These are phyloP conservation scores for Pichia sp. DNA, from an alignment of 1,139 yeast species.

Conservation along the genomic window DNA sequence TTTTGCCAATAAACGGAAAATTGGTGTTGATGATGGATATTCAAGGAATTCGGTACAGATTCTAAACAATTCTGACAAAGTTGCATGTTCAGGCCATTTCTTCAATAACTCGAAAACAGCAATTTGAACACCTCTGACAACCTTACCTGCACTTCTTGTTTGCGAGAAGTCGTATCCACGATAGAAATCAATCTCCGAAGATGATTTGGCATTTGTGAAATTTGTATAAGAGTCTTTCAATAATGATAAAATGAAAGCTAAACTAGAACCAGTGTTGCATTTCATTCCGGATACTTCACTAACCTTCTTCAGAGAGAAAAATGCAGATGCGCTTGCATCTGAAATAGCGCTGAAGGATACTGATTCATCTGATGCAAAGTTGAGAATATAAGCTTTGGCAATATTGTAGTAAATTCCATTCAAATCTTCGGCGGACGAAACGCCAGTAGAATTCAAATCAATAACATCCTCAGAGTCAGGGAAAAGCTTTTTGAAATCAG, in stretches of 20 bases:
- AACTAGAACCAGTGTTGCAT: slow-evolving; percentile 28
- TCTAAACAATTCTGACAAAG: slow-evolving; percentile 57
- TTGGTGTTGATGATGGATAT: slow-evolving; percentile 59
- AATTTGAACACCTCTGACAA: slow-evolving; percentile 41
- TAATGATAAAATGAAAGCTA: slow-evolving; percentile 37
- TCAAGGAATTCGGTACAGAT: slow-evolving; percentile 62
- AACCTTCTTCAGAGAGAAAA: slow-evolving; percentile 18
- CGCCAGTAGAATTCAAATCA: slow-evolving; percentile 27
- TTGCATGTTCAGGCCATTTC: slow-evolving; percentile 96
- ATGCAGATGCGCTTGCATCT: slow-evolving; percentile 35
- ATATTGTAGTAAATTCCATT: slow-evolving; percentile 30
- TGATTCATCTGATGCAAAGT: slow-evolving; percentile 22
- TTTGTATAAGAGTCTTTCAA: slow-evolving; percentile 19
- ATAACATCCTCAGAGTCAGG: slow-evolving; percentile 78
- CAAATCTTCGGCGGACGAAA: slow-evolving; percentile 15
- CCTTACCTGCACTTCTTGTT: slow-evolving; percentile 46
- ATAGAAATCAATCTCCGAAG: slow-evolving; percentile 32
- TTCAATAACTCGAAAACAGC: slow-evolving; percentile 42
- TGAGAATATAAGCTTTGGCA: slow-evolving; percentile 30
- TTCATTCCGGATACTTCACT: slow-evolving; percentile 23
- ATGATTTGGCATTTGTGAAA: slow-evolving; percentile 12
- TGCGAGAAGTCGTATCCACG: slow-evolving; percentile 56
- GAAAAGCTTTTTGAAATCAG: slow-evolving; percentile 66
- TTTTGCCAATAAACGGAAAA: slow-evolving; percentile 72
- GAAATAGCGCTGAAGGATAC: slow-evolving; percentile 24